Evolutionary conservation across 306 rosid genomes (phyloP), one percentile per base, ranked within the genome.

Genomic region (Senna siamea): DNA sequence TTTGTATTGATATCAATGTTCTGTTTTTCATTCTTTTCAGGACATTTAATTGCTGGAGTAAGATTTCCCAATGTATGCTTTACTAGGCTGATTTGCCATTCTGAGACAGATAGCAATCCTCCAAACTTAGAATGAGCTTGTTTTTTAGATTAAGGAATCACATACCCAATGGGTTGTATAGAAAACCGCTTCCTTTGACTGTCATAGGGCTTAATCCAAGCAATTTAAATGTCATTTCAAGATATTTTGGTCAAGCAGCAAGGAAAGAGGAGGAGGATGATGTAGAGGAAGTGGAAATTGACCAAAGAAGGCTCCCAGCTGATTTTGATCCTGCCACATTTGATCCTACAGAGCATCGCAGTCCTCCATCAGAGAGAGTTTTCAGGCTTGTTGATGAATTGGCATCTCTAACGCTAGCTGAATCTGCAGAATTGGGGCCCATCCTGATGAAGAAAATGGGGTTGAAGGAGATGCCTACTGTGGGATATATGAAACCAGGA

Each of bases 291-390:
- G 89, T 86, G 52, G 97, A 93, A 84, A 85, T 91, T 79, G 97
- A 93, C 64, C 98, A 93, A 66, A 85, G 91, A 77, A 88, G 91
- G 65, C 98, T 93, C 73, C 98, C 98, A 2, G 88, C 97, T 76
- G 96, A 93, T 85, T 93, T 89, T 34, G 96, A 93, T 76, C 93
- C 89, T 17, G 88, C 91, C 46, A 87, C 90, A 54, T 93, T 93
- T 64, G 91, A 93, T 83, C 96, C 96, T 19, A 73, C 89, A 0
- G 73, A 89, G 78, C 92, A 91, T 80, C 92, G 96, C 0, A 84
- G 96, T 80, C 98, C 98, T 77, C 98, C 97, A 76, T 80, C 87
- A 0, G 91, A 81, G 59, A 88, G 89, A 54, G 97, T 91, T 38
- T 93, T 88, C 64, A 77, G 89, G 89, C 97, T 93, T 3, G 86